These are phyloP conservation scores for Citrus unshiu DNA, from an alignment of 345 rosid species.

Conservation along the genomic window DNA sequence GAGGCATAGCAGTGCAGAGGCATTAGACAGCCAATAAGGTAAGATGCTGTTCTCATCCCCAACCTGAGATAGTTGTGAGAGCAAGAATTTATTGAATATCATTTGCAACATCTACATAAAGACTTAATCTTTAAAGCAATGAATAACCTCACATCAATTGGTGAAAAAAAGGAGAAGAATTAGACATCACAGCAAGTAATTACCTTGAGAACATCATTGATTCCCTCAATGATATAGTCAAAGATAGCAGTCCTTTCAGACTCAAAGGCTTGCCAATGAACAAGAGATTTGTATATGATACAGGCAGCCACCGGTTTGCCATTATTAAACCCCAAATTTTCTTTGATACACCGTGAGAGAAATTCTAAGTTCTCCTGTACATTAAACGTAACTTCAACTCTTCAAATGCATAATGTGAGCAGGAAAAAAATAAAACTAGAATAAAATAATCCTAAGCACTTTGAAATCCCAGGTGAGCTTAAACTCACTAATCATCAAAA, in stretches of 20 bases:
- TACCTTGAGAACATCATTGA: constrained; percentile 84
- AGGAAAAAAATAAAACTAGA: constrained; percentile 5
- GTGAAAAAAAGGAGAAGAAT: neutral
- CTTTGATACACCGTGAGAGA: constrained; percentile 83
- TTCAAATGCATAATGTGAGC: constrained; percentile 4
- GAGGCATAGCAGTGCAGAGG: constrained; percentile 95
- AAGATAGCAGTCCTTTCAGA: constrained; percentile 86
- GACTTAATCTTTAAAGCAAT: neutral
- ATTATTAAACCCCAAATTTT: constrained; percentile 69
- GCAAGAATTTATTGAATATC: neutral
- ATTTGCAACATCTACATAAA: neutral
- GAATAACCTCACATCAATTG: neutral
- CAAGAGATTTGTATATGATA: constrained; percentile 82
- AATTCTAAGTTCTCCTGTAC: constrained; percentile 83
- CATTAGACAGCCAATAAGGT: constrained; percentile 93
- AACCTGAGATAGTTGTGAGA: constrained; percentile 47
- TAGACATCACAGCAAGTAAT: constrained; percentile 6
- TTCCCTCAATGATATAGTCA: constrained; percentile 84
- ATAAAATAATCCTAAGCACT: neutral
- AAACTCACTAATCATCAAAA: neutral
- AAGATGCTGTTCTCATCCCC: constrained; percentile 63
- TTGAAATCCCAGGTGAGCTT: neutral
- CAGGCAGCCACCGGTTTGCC: constrained; percentile 94
- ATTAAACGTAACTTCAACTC: constrained; percentile 10
- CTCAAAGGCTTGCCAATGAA: constrained; percentile 93